Evolutionary conservation across 192 early-diverging fungal species (phyloP).

Genomic region (Coemansia sp.): DNA sequence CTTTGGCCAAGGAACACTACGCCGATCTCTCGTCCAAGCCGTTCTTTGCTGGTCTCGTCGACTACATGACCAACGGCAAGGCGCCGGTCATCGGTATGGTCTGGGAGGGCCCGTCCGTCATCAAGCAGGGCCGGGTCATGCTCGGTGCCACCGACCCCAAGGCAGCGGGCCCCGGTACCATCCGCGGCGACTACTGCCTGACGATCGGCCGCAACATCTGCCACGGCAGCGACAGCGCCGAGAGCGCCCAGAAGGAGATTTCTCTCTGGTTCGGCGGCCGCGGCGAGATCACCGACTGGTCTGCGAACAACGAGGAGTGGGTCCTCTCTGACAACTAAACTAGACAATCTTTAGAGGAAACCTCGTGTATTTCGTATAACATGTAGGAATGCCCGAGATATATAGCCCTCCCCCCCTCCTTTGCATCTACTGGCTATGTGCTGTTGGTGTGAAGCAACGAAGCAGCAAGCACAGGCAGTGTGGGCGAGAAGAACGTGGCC

Average conservation of each 20-base stretch:
- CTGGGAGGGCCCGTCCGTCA: constrained; percentile 83
- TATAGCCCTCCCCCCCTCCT: not conserved
- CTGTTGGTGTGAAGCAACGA: constrained; percentile 42
- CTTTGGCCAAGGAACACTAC: constrained; percentile 80
- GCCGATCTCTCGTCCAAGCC: constrained; percentile 77
- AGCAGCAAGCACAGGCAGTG: constrained; percentile 45
- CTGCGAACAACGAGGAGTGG: constrained; percentile 61
- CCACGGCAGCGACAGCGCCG: constrained; percentile 83
- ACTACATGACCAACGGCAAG: constrained; percentile 87
- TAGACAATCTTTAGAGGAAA: not conserved
- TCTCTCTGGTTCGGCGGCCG: constrained; percentile 65
- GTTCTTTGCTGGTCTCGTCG: constrained; percentile 83
- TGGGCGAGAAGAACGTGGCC: constrained; percentile 48
- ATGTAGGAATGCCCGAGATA: not conserved
- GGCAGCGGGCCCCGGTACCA: constrained; percentile 78
- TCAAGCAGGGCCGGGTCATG: constrained; percentile 80
- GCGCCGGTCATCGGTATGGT: constrained; percentile 79
- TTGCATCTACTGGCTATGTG: constrained; percentile 1
- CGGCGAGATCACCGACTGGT: constrained; percentile 58
- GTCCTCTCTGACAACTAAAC: constrained; percentile 61
- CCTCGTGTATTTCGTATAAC: not conserved
- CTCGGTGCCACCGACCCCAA: constrained; percentile 92
- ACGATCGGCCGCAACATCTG: constrained; percentile 76
- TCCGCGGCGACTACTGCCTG: constrained; percentile 81
- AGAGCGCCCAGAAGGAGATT: constrained; percentile 77